Conservation (phyloP, 2,329 filamentous ascomycete genomes). For the Fusarium vanettenii region DNA sequence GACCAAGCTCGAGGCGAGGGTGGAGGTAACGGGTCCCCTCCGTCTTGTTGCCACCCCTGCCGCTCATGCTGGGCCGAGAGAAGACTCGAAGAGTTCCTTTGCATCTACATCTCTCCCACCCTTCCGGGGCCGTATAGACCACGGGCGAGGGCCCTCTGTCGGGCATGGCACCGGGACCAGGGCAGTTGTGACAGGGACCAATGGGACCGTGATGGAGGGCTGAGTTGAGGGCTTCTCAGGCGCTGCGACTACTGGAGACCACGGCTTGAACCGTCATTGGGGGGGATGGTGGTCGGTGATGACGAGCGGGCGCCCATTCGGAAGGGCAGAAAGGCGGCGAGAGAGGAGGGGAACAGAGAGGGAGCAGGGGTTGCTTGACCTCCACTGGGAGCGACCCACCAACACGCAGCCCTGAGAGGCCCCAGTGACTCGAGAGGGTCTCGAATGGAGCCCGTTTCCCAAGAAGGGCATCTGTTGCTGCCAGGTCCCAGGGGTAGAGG, state of each 20-base stretch:
- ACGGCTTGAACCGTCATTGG: slow-evolving; percentile 39
- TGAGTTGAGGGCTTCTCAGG: slow-evolving; percentile 30
- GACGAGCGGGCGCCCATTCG: slow-evolving; percentile 39
- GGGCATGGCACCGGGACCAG: slow-evolving; percentile 38
- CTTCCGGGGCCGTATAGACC: slow-evolving; percentile 34
- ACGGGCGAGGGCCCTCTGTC: slow-evolving; percentile 29
- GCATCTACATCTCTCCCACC: slow-evolving; percentile 41
- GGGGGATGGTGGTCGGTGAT: slow-evolving; percentile 31
- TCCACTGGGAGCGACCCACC: slow-evolving; percentile 32
- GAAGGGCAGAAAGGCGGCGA: slow-evolving; percentile 20
- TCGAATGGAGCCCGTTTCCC: slow-evolving; percentile 19
- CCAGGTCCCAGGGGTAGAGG: slow-evolving; percentile 40
- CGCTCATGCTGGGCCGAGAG: slow-evolving; percentile 14
- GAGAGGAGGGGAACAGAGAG: slow-evolving; percentile 30
- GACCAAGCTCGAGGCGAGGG: slow-evolving; percentile 31
- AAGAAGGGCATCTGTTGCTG: slow-evolving; percentile 31
- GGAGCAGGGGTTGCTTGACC: slow-evolving; percentile 30
- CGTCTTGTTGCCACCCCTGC: slow-evolving; percentile 31
- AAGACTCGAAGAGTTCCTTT: slow-evolving; percentile 29
- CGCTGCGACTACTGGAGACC: slow-evolving; percentile 32
- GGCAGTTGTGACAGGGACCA: slow-evolving; percentile 34
- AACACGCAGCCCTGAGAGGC: slow-evolving; percentile 24
- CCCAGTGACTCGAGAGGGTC: slow-evolving; percentile 25
- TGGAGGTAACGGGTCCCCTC: slow-evolving; percentile 32
- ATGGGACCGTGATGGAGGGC: slow-evolving; percentile 32